Conservation (phyloP, 2,329 filamentous ascomycete species). For the Sporothrix pallida region DNA sequence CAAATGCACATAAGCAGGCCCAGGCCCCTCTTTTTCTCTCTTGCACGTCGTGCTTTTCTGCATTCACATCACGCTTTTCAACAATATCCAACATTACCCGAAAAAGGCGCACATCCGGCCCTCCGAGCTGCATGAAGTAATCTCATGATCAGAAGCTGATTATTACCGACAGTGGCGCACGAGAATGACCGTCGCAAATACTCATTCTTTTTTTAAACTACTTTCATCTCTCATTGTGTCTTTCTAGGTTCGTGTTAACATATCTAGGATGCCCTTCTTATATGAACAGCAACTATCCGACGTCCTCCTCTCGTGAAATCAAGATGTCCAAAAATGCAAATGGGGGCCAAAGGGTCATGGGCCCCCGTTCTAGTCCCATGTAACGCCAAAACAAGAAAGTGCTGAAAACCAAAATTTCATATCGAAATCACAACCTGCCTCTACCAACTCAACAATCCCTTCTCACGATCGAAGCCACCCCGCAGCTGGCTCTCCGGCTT, state of each 20-base stretch:
- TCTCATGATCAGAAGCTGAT: not conserved
- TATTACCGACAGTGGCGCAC: not conserved
- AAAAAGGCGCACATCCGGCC: constrained; percentile 13
- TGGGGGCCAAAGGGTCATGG: not conserved
- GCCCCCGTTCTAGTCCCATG: constrained; percentile 1
- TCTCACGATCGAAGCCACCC: constrained; percentile 86
- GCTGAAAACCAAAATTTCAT: not conserved
- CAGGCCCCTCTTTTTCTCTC: constrained; percentile 6
- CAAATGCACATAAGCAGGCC: not conserved
- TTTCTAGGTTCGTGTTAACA: not conserved
- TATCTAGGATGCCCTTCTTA: not conserved
- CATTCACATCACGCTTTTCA: not conserved
- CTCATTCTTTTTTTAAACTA: not conserved
- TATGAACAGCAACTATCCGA: not conserved
- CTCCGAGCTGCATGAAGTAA: not conserved
- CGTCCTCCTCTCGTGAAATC: not conserved
- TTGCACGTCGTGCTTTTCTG: not conserved
- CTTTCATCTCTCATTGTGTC: not conserved
- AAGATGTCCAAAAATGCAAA: not conserved
- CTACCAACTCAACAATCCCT: constrained; percentile 81
- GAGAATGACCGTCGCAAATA: no score
- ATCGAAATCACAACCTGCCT: not conserved
- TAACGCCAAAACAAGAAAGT: not conserved
- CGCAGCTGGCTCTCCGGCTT: constrained; percentile 85
- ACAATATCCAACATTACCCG: not conserved